Evolutionary conservation across 2,329 filamentous ascomycete genomes (phyloP).

Genomic region (Meredithiella fracta): DNA sequence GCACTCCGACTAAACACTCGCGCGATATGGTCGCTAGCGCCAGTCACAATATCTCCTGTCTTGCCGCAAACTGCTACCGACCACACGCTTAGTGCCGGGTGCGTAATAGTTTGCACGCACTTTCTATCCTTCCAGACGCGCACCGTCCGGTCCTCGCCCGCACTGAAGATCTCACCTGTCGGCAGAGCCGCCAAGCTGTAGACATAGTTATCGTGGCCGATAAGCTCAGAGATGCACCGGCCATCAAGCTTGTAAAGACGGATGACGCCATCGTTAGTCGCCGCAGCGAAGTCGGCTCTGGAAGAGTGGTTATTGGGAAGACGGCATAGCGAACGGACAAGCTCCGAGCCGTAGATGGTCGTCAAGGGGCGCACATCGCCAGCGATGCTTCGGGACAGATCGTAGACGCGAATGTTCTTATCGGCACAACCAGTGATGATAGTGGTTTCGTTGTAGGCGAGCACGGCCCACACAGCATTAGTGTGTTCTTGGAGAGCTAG

Average conservation of each 20-base stretch:
- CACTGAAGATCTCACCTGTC: slow-evolving; percentile 74
- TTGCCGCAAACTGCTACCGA: slow-evolving; percentile 65
- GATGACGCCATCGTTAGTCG: slow-evolving; percentile 81
- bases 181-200: slow-evolving; percentile 68
- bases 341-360: slow-evolving; percentile 53
- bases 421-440: slow-evolving; percentile 89
- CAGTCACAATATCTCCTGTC: slow-evolving; percentile 84
- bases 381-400: slow-evolving; percentile 44
- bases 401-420: slow-evolving; percentile 71
- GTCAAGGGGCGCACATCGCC: slow-evolving; percentile 35
- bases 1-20: slow-evolving; percentile 65
- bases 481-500: slow-evolving; percentile 54
- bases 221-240: slow-evolving; percentile 56
- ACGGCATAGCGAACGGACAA: slow-evolving; percentile 75
- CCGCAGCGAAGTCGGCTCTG: slow-evolving; percentile 83
- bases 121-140: slow-evolving; percentile 70
- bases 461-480: slow-evolving; percentile 71
- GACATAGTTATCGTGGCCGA: slow-evolving; percentile 88
- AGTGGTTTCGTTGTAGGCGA: slow-evolving; percentile 63
- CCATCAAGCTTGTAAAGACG: slow-evolving; percentile 75
- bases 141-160: slow-evolving; percentile 86
- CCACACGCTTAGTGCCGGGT: slow-evolving; percentile 95
- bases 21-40: slow-evolving; percentile 73
- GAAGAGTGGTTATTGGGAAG: slow-evolving; percentile 61
- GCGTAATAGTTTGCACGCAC: slow-evolving; percentile 89